Percentiles rank a stretch among this genome's conserved stretches.
Conservation (phyloP, 192 early-diverging fungal genomes). For the Mortierella hygrophila region DNA sequence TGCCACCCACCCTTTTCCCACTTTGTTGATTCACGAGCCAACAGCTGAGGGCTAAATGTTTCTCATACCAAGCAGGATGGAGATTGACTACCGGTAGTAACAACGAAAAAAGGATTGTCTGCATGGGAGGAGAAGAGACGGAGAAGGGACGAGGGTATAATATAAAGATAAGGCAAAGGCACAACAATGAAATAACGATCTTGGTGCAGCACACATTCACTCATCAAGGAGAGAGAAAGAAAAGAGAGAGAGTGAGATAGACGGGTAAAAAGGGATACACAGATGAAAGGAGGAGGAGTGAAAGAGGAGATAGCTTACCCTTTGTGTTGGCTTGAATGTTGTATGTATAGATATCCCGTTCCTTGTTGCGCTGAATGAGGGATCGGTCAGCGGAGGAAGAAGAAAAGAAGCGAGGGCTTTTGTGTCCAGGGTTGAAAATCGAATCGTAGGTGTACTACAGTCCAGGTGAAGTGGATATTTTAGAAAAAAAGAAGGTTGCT, state of each 20-base stretch:
- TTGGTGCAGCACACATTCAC: neutral
- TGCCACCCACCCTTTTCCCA: neutral
- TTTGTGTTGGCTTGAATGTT: neutral
- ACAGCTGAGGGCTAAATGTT: neutral
- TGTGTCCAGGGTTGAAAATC: slow-evolving; percentile 6
- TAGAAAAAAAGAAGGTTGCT: neutral
- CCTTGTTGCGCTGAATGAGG: neutral
- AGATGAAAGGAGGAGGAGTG: neutral
- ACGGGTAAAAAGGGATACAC: too few species aligned
- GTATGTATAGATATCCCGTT: neutral
- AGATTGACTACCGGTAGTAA: neutral
- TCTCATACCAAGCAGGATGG: neutral
- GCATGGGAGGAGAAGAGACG: neutral
- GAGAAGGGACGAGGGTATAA: neutral
- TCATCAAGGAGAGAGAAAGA: neutral
- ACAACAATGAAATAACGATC: slow-evolving; percentile 6
- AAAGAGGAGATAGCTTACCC: slow-evolving; percentile 7
- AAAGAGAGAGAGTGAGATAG: neutral
- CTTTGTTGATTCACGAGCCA: neutral
- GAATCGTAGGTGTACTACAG: neutral
- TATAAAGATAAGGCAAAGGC: neutral
- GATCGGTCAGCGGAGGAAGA: neutral
- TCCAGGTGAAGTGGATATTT: neutral
- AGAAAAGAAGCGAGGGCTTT: neutral
- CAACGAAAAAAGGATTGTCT: neutral